Conservation (phyloP, 495 filamentous ascomycete genomes). For the Hypoxylon intermedium region DNA sequence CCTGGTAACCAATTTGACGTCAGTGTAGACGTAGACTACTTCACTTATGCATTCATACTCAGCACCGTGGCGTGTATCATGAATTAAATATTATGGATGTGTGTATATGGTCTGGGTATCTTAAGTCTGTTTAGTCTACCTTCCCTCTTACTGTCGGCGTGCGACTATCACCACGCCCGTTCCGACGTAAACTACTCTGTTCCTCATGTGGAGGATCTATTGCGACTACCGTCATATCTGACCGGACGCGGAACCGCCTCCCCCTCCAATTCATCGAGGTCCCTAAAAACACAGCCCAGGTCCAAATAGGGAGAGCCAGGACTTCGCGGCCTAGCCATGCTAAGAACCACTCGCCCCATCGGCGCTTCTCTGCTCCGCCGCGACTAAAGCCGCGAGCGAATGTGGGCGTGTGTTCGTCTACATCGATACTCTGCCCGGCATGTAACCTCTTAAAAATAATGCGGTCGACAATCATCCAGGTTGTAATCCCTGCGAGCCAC, state of each 20-base stretch:
- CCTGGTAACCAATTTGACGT: background rate
- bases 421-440: slow-evolving; percentile 69
- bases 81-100: slow-evolving; percentile 24
- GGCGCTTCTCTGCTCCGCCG: slow-evolving; percentile 53
- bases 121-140: slow-evolving; percentile 38
- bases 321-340: slow-evolving; percentile 88
- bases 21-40: too few species aligned
- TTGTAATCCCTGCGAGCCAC: slow-evolving; percentile 69
- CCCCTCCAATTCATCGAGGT: slow-evolving; percentile 88
- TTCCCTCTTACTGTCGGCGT: slow-evolving; percentile 24
- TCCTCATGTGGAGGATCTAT: slow-evolving; percentile 39
- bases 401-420: slow-evolving; percentile 72
- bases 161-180: slow-evolving; percentile 4
- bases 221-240: slow-evolving; percentile 79
- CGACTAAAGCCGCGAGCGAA: slow-evolving; percentile 66
- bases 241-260: slow-evolving; percentile 77
- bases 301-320: slow-evolving; percentile 87
- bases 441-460: slow-evolving; percentile 77
- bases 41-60: background rate
- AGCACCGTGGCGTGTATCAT: background rate
- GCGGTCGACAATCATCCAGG: slow-evolving; percentile 80
- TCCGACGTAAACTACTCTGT: slow-evolving; percentile 1
- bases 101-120: slow-evolving; percentile 20
- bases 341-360: slow-evolving; percentile 73
- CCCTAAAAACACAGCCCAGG: slow-evolving; percentile 81